Evolutionary conservation across 2,329 filamentous ascomycete genomes (phyloP).

Genomic region (Arachnomyces sp.): DNA sequence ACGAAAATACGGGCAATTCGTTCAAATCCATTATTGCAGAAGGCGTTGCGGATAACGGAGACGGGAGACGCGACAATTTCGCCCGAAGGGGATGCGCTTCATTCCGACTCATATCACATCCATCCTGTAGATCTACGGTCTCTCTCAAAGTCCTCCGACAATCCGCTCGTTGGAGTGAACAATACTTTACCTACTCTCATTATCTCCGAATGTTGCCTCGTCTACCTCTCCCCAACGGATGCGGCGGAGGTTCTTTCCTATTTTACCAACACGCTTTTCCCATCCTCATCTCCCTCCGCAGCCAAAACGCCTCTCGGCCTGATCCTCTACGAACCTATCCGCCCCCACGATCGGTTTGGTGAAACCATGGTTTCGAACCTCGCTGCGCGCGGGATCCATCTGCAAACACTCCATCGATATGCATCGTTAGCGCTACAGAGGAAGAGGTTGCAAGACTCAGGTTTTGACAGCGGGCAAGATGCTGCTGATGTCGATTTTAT

Average conservation of each 20-base stretch:
- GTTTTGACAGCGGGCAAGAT: slow-evolving; percentile 51
- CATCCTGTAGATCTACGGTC: slow-evolving; percentile 65
- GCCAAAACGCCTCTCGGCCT: slow-evolving; percentile 47
- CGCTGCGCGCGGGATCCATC: slow-evolving; percentile 66
- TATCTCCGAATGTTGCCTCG: slow-evolving; percentile 90
- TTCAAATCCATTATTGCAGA: slow-evolving; percentile 23
- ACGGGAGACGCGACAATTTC: slow-evolving; percentile 27
- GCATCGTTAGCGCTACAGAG: slow-evolving; percentile 60
- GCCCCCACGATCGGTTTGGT: slow-evolving; percentile 77
- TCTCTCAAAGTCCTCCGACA: slow-evolving; percentile 32
- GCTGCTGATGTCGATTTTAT: slow-evolving; percentile 59
- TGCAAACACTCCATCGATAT: slow-evolving; percentile 74
- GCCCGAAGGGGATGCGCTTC: slow-evolving; percentile 33
- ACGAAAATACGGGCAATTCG: slow-evolving; percentile 50
- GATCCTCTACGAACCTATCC: slow-evolving; percentile 82
- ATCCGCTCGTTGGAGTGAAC: slow-evolving; percentile 41
- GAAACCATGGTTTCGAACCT: slow-evolving; percentile 89
- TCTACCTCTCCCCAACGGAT: slow-evolving; percentile 65
- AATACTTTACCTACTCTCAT: slow-evolving; percentile 66
- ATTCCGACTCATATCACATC: slow-evolving; percentile 42
- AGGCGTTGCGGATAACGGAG: slow-evolving; percentile 21
- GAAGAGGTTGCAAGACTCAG: slow-evolving; percentile 51
- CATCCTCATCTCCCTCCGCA: slow-evolving; percentile 24
- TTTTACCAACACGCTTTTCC: slow-evolving; percentile 49
- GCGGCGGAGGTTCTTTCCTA: slow-evolving; percentile 57